These are phyloP conservation scores for Yamadazyma kanchanaburiensis DNA, from an alignment of 1,139 yeast species.

Conservation along the genomic window DNA sequence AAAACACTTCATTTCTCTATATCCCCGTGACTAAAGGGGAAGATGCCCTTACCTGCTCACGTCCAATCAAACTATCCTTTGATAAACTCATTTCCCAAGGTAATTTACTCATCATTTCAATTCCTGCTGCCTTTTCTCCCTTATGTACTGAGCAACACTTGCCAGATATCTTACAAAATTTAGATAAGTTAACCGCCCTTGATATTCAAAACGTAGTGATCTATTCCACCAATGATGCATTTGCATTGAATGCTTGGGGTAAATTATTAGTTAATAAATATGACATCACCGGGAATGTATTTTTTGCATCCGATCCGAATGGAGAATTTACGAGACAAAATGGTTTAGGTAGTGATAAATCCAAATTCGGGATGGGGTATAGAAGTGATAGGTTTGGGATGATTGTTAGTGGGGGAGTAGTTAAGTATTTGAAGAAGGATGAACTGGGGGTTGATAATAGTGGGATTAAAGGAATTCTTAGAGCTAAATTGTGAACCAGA, in stretches of 20 bases:
- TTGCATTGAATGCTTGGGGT: slow-evolving; percentile 33
- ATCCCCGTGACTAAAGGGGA: slow-evolving; percentile 45
- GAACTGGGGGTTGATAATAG: slow-evolving; percentile 30
- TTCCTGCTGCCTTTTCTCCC: slow-evolving; percentile 93
- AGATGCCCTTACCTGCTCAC: slow-evolving; percentile 52
- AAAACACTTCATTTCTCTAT: slow-evolving; percentile 50
- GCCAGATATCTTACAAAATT: slow-evolving; percentile 63
- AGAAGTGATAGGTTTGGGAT: slow-evolving; percentile 76
- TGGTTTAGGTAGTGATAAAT: slow-evolving; percentile 38
- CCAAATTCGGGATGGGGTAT: slow-evolving; percentile 51
- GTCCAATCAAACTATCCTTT: slow-evolving; percentile 21
- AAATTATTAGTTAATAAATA: slow-evolving; percentile 13
- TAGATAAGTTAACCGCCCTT: slow-evolving; percentile 39
- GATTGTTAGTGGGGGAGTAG: slow-evolving; percentile 33
- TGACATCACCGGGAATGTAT: slow-evolving; percentile 23
- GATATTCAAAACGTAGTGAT: slow-evolving; percentile 13
- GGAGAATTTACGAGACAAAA: slow-evolving; percentile 53
- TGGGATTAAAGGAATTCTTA: slow-evolving; percentile 65
- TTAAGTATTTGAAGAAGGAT: slow-evolving; percentile 14
- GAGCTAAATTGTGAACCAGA: slow-evolving; percentile 61
- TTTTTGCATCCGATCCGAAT: slow-evolving; percentile 75
- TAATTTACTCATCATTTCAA: slow-evolving; percentile 68
- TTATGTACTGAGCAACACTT: slow-evolving; percentile 81
- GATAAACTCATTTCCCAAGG: slow-evolving; percentile 18
- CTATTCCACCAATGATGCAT: slow-evolving; percentile 15